Evolutionary conservation across 2,329 filamentous ascomycete species (phyloP).

Genomic region (Beauveria bassiana): DNA sequence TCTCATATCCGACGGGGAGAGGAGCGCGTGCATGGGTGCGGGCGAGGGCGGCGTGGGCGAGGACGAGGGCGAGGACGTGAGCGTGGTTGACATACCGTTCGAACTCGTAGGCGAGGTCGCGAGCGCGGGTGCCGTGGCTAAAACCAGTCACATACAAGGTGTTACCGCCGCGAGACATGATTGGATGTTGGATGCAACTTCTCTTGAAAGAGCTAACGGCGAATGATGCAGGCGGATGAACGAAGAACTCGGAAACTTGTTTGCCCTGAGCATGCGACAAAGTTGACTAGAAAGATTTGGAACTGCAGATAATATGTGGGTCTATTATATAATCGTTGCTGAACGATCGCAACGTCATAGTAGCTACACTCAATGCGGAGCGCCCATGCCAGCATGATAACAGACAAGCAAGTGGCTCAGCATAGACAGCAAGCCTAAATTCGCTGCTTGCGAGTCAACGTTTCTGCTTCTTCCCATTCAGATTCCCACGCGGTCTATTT

Average conservation of each 20-base stretch:
- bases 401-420: neutral
- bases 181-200: slow-evolving; percentile 17
- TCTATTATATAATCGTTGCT: slow-evolving; percentile 6
- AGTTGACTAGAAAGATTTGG: slow-evolving; percentile 7
- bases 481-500: neutral
- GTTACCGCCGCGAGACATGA: slow-evolving; percentile 86
- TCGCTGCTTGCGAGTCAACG: no score
- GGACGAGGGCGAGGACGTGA: slow-evolving; percentile 30
- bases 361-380: slow-evolving; percentile 1
- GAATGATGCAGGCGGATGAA: slow-evolving; percentile 1
- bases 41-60: slow-evolving; percentile 37
- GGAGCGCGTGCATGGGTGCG: slow-evolving; percentile 25
- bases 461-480: neutral
- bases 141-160: slow-evolving; percentile 99
- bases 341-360: slow-evolving; percentile 3
- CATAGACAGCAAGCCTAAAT: neutral
- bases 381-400: neutral
- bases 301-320: neutral
- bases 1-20: slow-evolving; percentile 18
- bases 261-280: slow-evolving; percentile 8
- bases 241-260: neutral
- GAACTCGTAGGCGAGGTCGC: slow-evolving; percentile 99
- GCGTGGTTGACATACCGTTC: slow-evolving; percentile 87
- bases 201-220: slow-evolving; percentile 3
- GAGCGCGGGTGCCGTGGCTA: slow-evolving; percentile 94